Evolutionary conservation across 2,329 filamentous ascomycete species (phyloP).

Genomic region (Aspergillus sergii): DNA sequence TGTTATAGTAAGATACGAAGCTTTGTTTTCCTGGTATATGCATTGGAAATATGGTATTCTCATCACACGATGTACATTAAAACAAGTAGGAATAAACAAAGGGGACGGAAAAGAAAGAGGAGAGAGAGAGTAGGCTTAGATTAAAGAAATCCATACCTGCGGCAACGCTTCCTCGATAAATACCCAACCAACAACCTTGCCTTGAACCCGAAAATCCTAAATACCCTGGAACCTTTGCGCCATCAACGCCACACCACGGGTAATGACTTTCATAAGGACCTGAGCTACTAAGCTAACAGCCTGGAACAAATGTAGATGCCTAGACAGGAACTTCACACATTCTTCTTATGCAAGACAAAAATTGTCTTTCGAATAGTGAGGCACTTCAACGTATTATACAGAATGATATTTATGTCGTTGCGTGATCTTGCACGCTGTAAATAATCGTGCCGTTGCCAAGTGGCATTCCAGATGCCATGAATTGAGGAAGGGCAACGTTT

Average conservation of each 20-base stretch:
- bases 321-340: neutral
- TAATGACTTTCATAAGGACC: neutral
- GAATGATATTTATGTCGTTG: neutral
- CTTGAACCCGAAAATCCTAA: neutral
- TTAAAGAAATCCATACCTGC: neutral
- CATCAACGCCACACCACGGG: neutral
- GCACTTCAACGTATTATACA: constrained; percentile 9
- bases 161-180: neutral
- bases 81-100: neutral
- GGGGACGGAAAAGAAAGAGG: neutral
- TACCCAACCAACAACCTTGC: neutral
- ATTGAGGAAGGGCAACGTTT: neutral
- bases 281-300: neutral
- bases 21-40: neutral
- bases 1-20: neutral
- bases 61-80: neutral
- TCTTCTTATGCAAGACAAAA: neutral
- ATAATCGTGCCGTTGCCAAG: neutral
- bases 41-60: neutral
- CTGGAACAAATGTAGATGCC: neutral
- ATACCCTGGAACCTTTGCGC: neutral
- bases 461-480: neutral
- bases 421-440: constrained; percentile 8
- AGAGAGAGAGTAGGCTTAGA: neutral
- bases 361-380: neutral